Evolutionary conservation across 495 filamentous ascomycete species (phyloP).

Genomic region (Penicillium salamii): DNA sequence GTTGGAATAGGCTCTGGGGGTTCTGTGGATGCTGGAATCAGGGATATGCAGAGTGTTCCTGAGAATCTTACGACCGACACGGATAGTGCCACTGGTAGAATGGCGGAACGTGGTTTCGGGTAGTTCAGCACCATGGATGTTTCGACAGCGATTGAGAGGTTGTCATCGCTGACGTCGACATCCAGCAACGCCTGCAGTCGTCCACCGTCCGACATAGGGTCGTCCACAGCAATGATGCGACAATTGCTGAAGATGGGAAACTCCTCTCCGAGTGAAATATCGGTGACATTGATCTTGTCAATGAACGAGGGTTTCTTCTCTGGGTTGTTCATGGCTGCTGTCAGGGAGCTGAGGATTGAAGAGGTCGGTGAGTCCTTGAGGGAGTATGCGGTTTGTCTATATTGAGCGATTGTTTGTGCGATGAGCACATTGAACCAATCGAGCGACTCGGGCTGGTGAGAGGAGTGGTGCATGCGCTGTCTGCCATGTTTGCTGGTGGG

Average conservation of each 20-base stretch:
- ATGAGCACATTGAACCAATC: constrained; percentile 99
- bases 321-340: constrained; percentile 75
- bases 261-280: constrained; percentile 90
- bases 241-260: constrained; percentile 99
- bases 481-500: constrained; percentile 42
- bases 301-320: constrained; percentile 82
- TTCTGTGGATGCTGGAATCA: constrained; percentile 63
- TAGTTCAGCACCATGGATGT: constrained; percentile 93
- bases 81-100: constrained; percentile 88
- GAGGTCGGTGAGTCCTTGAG: constrained; percentile 66
- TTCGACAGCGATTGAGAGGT: constrained; percentile 90
- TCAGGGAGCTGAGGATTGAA: constrained; percentile 93
- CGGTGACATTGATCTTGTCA: constrained; percentile 88
- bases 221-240: constrained; percentile 70
- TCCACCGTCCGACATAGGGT: constrained; percentile 49
- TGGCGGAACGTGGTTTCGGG: constrained; percentile 80
- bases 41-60: constrained; percentile 87
- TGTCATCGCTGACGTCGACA: constrained; percentile 87
- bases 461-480: constrained; percentile 53
- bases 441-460: constrained; percentile 95
- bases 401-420: constrained; percentile 94
- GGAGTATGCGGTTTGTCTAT: constrained; percentile 79
- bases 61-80: constrained; percentile 92
- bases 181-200: constrained; percentile 94
- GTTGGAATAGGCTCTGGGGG: constrained; percentile 42